Evolutionary conservation across 2,329 filamentous ascomycete species (phyloP), one percentile per base, ranked within the genome.

Genomic region (Cercospora sesami): DNA sequence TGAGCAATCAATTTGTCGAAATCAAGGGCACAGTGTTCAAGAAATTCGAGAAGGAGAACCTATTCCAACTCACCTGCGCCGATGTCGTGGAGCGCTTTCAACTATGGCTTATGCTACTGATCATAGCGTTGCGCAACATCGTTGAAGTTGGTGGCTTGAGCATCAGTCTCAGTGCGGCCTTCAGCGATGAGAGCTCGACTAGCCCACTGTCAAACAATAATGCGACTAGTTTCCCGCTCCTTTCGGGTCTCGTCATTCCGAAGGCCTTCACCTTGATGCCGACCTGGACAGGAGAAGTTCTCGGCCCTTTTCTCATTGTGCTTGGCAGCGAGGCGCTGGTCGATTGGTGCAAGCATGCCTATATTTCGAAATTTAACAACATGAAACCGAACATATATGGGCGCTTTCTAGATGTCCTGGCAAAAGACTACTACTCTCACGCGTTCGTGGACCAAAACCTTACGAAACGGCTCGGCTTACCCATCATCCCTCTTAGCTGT

Each of bases 1-100:
- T 99, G 78, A 97, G 94, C 6, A 99, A 98, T 77, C 96, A 99
- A 77, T 99, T 99, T 75, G 95, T 99, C 53, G 95, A 99, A 81
- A 97, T 99, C 84, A 99, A 99, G 78, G 92, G 92, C 69, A 96
- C 94, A 0, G 96, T 99, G 0, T 99, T 99, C 84, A 98, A 99
- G 82, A 95, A 94, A 69, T 96, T 98, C 71, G 95, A 99, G 75
- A 98, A 97, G 79, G 95, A 99, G 77, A 98, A 97, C 72, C 83
- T 97, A 0, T 99, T 99, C 77, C 95, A 99, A 78, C 85, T 99
- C 14, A 96, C 94, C 0, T 99, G 95, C 73, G 94, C 95, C 4
- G 95, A 99, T 77, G 90, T 99, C 36, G 95, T 99, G 1, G 95
- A 99, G 80, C 89, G 95, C 1, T 99, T 99, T 75, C 95, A 99